Percentiles rank a stretch among this genome's conserved stretches.
phyloP scores from a whole-genome alignment of 768 basidiomycete species.

The Hericium erinaceus region DNA sequence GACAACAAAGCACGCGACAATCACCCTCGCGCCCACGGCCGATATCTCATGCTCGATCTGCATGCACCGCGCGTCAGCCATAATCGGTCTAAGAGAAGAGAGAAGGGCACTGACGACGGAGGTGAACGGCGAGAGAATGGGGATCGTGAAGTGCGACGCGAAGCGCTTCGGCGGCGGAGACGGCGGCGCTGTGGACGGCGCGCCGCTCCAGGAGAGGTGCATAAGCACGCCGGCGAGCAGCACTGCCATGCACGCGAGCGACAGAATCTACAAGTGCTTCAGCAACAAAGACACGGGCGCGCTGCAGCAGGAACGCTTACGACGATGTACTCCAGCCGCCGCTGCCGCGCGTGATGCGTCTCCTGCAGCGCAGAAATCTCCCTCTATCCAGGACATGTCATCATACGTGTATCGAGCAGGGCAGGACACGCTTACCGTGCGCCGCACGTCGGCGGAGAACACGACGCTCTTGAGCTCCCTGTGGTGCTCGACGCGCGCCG shows the following conservation, averaged over 20 bases:
- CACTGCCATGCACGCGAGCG: no score
- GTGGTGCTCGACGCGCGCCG: conserved; percentile 38
- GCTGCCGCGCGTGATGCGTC: neutral
- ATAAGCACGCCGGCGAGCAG: no score
- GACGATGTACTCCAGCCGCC: conserved; percentile 5
- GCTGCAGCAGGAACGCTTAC: neutral
- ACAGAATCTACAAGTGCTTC: no score
- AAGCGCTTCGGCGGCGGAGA: conserved; percentile 7
- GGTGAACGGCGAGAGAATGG: conserved; percentile 69
- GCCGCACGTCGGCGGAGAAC: conserved; percentile 34
- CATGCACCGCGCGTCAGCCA: neutral
- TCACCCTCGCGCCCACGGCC: conserved; percentile 39
- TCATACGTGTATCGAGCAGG: conserved; percentile 22
- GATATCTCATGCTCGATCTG: conserved; percentile 75
- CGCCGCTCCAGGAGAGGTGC: no score
- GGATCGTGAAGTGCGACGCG: conserved; percentile 64
- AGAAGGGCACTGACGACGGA: conserved; percentile 47
- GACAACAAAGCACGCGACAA: conserved; percentile 32
- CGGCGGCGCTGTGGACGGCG: no score
- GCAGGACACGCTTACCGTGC: conserved; percentile 25
- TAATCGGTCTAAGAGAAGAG: neutral
- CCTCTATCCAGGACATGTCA: conserved; percentile 30
- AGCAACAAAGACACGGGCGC: neutral
- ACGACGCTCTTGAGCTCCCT: conserved; percentile 37
- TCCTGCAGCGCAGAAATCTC: neutral